Evolutionary conservation across 1,284 basidiomycete species (phyloP).

Genomic region (Bjerkandera adusta): DNA sequence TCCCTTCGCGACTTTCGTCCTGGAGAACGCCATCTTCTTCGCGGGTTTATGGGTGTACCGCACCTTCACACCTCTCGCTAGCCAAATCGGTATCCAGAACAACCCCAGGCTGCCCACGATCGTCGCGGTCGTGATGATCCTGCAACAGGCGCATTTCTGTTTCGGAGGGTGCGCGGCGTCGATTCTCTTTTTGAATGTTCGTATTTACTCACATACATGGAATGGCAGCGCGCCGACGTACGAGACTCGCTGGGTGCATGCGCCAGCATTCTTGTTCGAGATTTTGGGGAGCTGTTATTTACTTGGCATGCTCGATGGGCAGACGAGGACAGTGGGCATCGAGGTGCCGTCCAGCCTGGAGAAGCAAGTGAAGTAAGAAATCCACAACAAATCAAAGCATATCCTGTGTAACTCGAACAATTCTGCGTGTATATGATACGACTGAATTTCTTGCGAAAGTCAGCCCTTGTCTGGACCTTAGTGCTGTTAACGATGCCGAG

Average conservation of each 20-base stretch:
- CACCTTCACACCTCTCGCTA: constrained; percentile 23
- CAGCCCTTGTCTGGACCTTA: neutral
- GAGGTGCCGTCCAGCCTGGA: too few species aligned
- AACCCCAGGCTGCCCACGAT: constrained; percentile 21
- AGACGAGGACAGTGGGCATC: constrained; percentile 4
- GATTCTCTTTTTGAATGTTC: neutral
- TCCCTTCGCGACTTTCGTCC: constrained; percentile 24
- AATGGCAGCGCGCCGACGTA: constrained; percentile 26
- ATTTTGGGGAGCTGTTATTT: constrained; percentile 28
- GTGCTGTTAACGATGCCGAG: neutral
- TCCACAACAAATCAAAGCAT: constrained; percentile 3
- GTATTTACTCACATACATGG: neutral
- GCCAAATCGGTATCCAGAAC: constrained; percentile 21
- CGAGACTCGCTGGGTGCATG: constrained; percentile 31
- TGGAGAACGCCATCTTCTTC: constrained; percentile 27
- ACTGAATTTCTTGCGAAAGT: too few species aligned
- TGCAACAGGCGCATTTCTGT: constrained; percentile 30
- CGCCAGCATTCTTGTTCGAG: constrained; percentile 27
- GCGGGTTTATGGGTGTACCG: constrained; percentile 26
- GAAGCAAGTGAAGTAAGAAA: neutral
- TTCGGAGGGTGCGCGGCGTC: constrained; percentile 25
- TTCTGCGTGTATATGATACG: too few species aligned
- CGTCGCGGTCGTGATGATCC: constrained; percentile 24
- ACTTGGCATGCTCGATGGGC: constrained; percentile 27
- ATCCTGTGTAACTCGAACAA: neutral